These are phyloP conservation scores for Gremmenia infestans DNA, from an alignment of 2,329 filamentous ascomycete genomes.

Conservation along the genomic window DNA sequence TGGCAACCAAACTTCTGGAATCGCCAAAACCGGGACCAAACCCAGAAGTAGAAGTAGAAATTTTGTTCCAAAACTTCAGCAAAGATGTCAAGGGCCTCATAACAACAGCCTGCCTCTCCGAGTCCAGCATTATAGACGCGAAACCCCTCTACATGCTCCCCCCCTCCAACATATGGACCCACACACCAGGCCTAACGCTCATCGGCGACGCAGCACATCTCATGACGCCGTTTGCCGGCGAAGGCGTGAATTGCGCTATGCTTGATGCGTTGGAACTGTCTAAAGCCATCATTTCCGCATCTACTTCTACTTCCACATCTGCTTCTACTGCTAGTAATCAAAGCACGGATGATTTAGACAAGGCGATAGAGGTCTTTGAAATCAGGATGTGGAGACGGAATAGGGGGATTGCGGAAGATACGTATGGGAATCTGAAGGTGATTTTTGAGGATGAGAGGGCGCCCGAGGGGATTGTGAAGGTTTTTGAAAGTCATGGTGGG, in stretches of 20 bases:
- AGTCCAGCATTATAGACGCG: constrained; percentile 15
- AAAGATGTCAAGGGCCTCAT: neutral
- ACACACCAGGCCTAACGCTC: constrained; percentile 37
- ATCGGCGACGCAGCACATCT: constrained; percentile 46
- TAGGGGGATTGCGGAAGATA: constrained; percentile 7
- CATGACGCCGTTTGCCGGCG: constrained; percentile 42
- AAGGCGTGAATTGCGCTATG: constrained; percentile 35
- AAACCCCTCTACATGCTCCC: constrained; percentile 23
- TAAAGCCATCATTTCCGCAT: constrained; percentile 15
- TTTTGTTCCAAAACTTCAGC: neutral
- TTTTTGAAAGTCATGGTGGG: neutral
- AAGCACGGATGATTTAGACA: neutral
- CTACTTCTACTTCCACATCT: neutral
- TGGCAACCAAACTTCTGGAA: neutral
- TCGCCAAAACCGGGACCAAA: neutral
- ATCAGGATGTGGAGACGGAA: constrained; percentile 10
- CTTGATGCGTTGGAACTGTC: constrained; percentile 36
- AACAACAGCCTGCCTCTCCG: constrained; percentile 18
- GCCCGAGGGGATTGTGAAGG: neutral
- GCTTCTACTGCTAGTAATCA: neutral
- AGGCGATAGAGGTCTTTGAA: constrained; percentile 24
- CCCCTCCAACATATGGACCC: constrained; percentile 7
- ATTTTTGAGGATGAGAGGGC: constrained; percentile 9
- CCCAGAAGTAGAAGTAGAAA: neutral
- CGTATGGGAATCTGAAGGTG: constrained; percentile 5